A percentile compares a stretch with the other conserved stretches of the same genome.
Evolutionary conservation across 805 yeast species (phyloP).

Genomic region (Ogataea wickerhamii): DNA sequence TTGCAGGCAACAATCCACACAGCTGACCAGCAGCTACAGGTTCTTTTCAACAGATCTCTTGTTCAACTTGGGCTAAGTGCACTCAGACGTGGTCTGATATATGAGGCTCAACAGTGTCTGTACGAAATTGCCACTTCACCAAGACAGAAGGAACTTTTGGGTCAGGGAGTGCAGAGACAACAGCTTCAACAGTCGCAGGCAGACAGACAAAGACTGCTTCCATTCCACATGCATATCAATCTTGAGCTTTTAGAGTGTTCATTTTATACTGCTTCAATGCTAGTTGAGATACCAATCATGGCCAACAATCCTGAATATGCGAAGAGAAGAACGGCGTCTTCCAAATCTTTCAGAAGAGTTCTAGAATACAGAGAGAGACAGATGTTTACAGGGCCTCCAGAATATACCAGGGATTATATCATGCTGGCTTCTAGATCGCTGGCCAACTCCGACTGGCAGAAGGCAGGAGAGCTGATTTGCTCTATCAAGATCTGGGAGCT

Average conservation of each 20-base stretch:
- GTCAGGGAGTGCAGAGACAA: constrained; percentile 81
- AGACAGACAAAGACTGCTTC: constrained; percentile 80
- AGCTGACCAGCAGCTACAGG: constrained; percentile 84
- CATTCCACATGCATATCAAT: constrained; percentile 98
- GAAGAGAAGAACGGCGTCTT: constrained; percentile 47
- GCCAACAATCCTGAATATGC: constrained; percentile 69
- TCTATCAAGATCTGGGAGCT: constrained; percentile 85
- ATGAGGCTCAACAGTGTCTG: constrained; percentile 81
- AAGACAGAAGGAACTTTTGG: constrained; percentile 86
- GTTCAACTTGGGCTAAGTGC: constrained; percentile 96
- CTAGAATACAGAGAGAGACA: constrained; percentile 92
- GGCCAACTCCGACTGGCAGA: constrained; percentile 86
- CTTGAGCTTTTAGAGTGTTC: constrained; percentile 92
- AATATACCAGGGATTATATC: constrained; percentile 88
- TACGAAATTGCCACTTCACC: constrained; percentile 84
- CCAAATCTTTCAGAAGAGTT: constrained; percentile 86
- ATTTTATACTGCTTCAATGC: constrained; percentile 82
- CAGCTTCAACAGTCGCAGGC: constrained; percentile 43
- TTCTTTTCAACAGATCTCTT: constrained; percentile 88
- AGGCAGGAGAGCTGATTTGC: constrained; percentile 65
- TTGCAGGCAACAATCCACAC: constrained; percentile 77
- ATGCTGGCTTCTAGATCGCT: constrained; percentile 88
- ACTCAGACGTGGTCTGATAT: constrained; percentile 81
- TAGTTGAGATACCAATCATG: constrained; percentile 88
- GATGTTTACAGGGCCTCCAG: constrained; percentile 96